Evolutionary conservation across 352 stramenopile species (phyloP).

Genomic region (Phytophthora crassamura): DNA sequence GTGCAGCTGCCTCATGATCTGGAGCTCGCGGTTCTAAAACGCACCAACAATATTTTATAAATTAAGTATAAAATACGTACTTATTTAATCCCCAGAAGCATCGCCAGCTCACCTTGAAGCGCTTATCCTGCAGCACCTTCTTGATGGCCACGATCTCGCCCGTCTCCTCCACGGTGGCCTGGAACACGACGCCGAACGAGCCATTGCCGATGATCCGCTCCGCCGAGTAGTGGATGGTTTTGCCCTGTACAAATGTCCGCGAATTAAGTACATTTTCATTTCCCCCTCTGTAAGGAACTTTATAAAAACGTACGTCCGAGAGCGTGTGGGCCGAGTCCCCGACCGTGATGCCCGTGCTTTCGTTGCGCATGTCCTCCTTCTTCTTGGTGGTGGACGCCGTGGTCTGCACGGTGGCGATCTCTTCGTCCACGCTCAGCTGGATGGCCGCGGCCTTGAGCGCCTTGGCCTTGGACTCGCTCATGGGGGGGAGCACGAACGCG

Average conservation of each 20-base stretch:
- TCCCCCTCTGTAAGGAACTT: no score
- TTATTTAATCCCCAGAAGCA: not conserved
- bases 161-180: slow-evolving; percentile 96
- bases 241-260: slow-evolving; percentile 55
- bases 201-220: slow-evolving; percentile 99
- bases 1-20: slow-evolving; percentile 99
- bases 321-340: slow-evolving; percentile 84
- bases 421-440: slow-evolving; percentile 37
- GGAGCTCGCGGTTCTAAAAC: slow-evolving; percentile 96
- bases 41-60: slow-evolving; percentile 9
- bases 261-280: not conserved
- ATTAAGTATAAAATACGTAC: slow-evolving; percentile 7
- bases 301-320: slow-evolving; percentile 77
- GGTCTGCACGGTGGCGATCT: slow-evolving; percentile 49
- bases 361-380: slow-evolving; percentile 85
- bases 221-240: slow-evolving; percentile 96
- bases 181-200: slow-evolving; percentile 99
- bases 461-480: slow-evolving; percentile 37
- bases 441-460: slow-evolving; percentile 21
- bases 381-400: slow-evolving; percentile 60
- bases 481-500: slow-evolving; percentile 7
- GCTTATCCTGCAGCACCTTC: slow-evolving; percentile 99
- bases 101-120: slow-evolving; percentile 93
- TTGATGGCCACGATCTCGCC: slow-evolving; percentile 99
- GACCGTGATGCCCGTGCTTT: slow-evolving; percentile 85